These are phyloP conservation scores for Alternaria arbusti DNA, from an alignment of 2,329 filamentous ascomycete species.

Conservation along the genomic window DNA sequence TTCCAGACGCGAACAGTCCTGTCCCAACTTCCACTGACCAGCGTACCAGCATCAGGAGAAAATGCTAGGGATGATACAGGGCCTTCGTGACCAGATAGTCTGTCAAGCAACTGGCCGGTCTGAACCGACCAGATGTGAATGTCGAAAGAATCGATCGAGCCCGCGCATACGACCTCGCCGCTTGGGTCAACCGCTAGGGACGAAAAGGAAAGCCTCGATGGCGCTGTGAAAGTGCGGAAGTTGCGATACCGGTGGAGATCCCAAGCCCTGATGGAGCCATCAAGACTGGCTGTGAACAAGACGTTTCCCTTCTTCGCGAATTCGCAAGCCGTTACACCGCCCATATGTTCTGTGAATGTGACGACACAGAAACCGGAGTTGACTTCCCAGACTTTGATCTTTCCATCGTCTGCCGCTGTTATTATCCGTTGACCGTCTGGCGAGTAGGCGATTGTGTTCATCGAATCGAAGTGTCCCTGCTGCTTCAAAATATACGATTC, in stretches of 20 bases:
- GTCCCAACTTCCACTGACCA: constrained; percentile 96
- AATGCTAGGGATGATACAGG: constrained; percentile 90
- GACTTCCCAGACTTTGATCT: constrained; percentile 98
- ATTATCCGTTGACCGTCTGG: constrained; percentile 93
- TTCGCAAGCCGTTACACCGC: constrained; percentile 90
- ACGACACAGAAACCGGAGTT: constrained; percentile 97
- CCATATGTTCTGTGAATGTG: constrained; percentile 96
- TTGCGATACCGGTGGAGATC: constrained; percentile 95
- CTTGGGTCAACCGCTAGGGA: constrained; percentile 96
- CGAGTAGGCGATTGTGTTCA: constrained; percentile 92
- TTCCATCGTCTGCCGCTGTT: constrained; percentile 93
- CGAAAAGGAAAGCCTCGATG: constrained; percentile 88
- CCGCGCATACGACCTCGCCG: constrained; percentile 93
- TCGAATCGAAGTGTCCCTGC: constrained; percentile 94
- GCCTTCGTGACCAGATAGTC: constrained; percentile 89
- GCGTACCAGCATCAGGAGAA: constrained; percentile 79
- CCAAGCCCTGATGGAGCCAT: constrained; percentile 94
- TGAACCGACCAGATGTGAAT: constrained; percentile 99
- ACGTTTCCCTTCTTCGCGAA: constrained; percentile 96
- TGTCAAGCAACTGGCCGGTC: constrained; percentile 92
- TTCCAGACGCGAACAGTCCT: constrained; percentile 95
- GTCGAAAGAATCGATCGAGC: constrained; percentile 94
- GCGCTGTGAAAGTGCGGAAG: constrained; percentile 96
- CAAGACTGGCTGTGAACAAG: constrained; percentile 91
- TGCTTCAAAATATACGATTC: constrained; percentile 99